Evolutionary conservation across 345 rosid genomes (phyloP).

Genomic region (Geranium brycei): DNA sequence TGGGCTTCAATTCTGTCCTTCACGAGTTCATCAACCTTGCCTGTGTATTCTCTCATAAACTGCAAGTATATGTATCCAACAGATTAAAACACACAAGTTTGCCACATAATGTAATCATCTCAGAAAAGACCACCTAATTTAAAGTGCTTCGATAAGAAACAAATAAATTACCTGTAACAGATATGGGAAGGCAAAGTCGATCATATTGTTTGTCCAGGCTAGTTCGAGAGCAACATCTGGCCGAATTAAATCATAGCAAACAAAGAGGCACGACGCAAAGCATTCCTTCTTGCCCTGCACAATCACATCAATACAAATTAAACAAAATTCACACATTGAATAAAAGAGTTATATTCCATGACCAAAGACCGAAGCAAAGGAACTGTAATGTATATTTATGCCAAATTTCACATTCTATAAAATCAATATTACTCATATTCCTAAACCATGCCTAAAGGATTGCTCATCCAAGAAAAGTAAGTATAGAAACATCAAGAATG

Average conservation of each 20-base stretch:
- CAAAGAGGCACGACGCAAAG: slow-evolving; percentile 87
- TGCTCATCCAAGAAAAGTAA: too few species aligned
- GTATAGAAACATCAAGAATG: too few species aligned
- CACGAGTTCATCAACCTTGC: slow-evolving; percentile 70
- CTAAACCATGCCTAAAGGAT: too few species aligned
- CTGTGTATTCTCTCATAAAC: slow-evolving; percentile 70
- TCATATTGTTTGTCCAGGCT: slow-evolving; percentile 82
- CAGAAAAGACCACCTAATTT: too few species aligned
- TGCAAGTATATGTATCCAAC: slow-evolving; percentile 12
- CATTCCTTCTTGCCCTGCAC: slow-evolving; percentile 84
- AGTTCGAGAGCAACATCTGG: slow-evolving; percentile 77
- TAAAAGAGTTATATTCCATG: not conserved
- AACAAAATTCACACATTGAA: not conserved
- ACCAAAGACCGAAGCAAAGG: too few species aligned
- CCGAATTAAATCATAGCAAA: slow-evolving; percentile 75
- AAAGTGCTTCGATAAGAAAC: not conserved
- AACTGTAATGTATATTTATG: too few species aligned
- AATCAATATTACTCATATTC: too few species aligned
- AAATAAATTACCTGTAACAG: slow-evolving; percentile 45
- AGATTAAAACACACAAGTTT: not conserved
- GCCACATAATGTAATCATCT: too few species aligned
- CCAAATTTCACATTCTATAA: too few species aligned
- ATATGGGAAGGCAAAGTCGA: slow-evolving; percentile 83
- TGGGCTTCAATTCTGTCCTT: slow-evolving; percentile 67
- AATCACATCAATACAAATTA: not conserved